A percentile compares a stretch with the other conserved stretches of the same genome.
phyloP scores from a whole-genome alignment of 306 rosid species.

The Cucumis cinereus region DNA sequence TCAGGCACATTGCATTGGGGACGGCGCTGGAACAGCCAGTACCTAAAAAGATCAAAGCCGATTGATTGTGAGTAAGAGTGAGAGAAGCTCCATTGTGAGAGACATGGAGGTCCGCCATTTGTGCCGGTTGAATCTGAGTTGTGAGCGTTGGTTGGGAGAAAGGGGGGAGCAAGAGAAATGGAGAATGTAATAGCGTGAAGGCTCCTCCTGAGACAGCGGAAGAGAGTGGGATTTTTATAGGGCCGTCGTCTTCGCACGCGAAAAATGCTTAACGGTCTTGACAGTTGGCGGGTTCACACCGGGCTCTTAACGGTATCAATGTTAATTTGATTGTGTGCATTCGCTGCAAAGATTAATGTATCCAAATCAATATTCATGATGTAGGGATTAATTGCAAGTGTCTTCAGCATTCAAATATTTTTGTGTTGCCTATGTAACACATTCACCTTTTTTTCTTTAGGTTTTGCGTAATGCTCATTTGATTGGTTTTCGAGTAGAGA shows the following conservation, averaged over 20 bases:
- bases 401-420: no score
- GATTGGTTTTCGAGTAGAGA: no score
- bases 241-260: neutral
- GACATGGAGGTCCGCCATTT: conserved; percentile 46
- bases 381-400: no score
- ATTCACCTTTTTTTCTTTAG: no score
- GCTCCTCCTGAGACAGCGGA: neutral
- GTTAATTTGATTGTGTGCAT: neutral
- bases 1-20: conserved; percentile 63
- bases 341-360: neutral
- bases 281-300: neutral
- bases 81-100: conserved; percentile 12
- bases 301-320: neutral
- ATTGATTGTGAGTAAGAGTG: conserved; percentile 13
- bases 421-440: no score
- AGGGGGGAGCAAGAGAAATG: neutral
- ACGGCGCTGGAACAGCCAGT: conserved; percentile 90
- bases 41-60: conserved; percentile 82
- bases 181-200: neutral
- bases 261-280: neutral
- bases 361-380: no score
- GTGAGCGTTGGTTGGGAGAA: neutral
- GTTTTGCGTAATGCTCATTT: no score
- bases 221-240: neutral
- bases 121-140: neutral